phyloP scores from a whole-genome alignment of 169 alveolate species.

The Plasmodium knowlesi region DNA sequence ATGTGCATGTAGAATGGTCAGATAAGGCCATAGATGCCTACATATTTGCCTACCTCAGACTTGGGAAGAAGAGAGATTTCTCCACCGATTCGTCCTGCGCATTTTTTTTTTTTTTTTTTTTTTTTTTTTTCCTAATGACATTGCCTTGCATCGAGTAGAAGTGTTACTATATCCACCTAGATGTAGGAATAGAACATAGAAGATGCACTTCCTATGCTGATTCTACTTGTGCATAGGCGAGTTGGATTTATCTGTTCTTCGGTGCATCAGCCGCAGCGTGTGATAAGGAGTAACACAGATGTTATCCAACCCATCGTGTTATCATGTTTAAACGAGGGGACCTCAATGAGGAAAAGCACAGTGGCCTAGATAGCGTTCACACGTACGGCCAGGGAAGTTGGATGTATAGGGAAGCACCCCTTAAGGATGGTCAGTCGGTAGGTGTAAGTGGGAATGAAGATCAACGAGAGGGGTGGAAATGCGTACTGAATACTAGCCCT shows the following conservation, averaged over 20 bases:
- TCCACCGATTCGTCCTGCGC: not conserved
- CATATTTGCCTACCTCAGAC: not conserved
- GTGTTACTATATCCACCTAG: not conserved
- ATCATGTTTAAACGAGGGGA: slow-evolving; percentile 4
- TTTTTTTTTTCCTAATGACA: not conserved
- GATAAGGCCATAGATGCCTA: not conserved
- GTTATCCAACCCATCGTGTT: not conserved
- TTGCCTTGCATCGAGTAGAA: not conserved
- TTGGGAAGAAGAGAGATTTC: not conserved
- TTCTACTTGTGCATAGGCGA: not conserved
- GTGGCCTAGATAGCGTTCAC: not conserved
- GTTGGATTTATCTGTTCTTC: not conserved
- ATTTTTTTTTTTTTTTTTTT: not conserved
- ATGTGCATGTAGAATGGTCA: not conserved
- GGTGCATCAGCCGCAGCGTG: not conserved
- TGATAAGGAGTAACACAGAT: not conserved
- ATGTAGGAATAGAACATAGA: not conserved
- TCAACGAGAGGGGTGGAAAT: not conserved
- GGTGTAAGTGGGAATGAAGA: not conserved
- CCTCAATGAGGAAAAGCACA: not conserved
- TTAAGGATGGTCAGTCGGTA: not conserved
- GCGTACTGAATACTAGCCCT: not conserved
- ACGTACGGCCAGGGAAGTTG: not conserved
- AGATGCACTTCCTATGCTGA: not conserved
- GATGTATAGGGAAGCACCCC: not conserved